A percentile compares a stretch with the other conserved stretches of the same genome.
Conservation (phyloP, 176 grass and related monocot genomes). For the Paspalum notatum region DNA sequence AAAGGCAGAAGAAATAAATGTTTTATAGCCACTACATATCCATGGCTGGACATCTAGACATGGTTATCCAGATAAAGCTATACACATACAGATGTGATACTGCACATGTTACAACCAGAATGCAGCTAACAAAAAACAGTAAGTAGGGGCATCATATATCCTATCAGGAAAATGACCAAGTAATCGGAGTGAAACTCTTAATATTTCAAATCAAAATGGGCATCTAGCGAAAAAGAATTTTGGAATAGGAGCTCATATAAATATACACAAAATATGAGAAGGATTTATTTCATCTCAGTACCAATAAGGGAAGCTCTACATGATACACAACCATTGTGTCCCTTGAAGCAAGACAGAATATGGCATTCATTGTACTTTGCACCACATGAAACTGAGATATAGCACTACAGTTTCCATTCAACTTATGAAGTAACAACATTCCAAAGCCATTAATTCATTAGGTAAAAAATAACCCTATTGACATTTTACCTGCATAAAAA, state of each 20-base stretch:
- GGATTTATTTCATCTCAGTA: background rate
- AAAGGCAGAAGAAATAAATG: conserved; percentile 32
- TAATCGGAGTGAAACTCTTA: background rate
- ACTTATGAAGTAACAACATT: conserved; percentile 15
- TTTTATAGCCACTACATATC: background rate
- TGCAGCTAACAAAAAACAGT: background rate
- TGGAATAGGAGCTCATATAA: background rate
- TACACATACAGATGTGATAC: background rate
- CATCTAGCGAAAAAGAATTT: background rate
- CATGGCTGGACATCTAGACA: background rate
- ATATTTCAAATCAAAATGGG: background rate
- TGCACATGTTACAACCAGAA: background rate
- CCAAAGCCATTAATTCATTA: background rate
- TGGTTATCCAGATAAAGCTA: conserved; percentile 17
- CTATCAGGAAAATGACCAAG: conserved; percentile 4
- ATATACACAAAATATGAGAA: background rate
- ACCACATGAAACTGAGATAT: background rate
- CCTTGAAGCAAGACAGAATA: background rate
- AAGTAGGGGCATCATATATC: background rate
- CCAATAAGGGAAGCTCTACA: background rate
- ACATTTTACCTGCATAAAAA: conserved; percentile 91
- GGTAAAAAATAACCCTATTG: background rate
- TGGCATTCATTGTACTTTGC: background rate
- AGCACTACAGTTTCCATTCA: background rate
- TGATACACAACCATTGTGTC: background rate